Base-by-base conservation (phyloP, 495 filamentous ascomycete genomes). In the Eremomyces bilateralis region DNA sequence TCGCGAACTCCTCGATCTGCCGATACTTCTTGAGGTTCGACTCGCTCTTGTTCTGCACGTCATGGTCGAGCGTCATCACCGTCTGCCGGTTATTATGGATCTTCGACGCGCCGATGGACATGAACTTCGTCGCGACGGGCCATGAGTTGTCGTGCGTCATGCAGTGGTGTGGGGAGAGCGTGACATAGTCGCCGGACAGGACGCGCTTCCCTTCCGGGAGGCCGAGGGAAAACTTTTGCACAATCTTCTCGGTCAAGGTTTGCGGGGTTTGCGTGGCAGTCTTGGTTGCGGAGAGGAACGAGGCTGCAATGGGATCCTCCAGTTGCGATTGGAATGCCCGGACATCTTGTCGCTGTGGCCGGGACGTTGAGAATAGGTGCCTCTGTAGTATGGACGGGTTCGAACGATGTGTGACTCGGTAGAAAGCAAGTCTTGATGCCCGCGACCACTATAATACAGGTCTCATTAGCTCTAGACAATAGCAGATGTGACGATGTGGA, bases 141-240 rank as follows among this genome's bases (percentile, higher is more conserved):
- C 73, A 90, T 0, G 72, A 72, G 56, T 97, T 94, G 53, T 97
- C 88, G 55, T 97, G 85, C 0, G 81, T 84, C 73, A 93, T 88
- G 59, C 76, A 77, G 17, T 63, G 60, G 38, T 78, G 63, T 3
- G 80, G 80, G 13, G 64, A 55, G 20, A 93, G 63, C 0, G 70
- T 80, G 31, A 94, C 70, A 62, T 84, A 91, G 62, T 90, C 82
- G 38, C 82, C 81, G 4, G 67, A 58, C 39, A 60, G 61, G 38
- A 84, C 77, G 19, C 60, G 57, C 54, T 91, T 90, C 28, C 68
- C 79, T 12, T 67, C 50, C 15, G 72, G 47, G 3, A 92, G 66
- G 29, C 73, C 78, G 12, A 80, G 58, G 0, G 78, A 62, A 53
- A 88, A 73, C 6, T 63, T 52, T 48, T 93, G 84, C 0, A 92